A percentile compares a stretch with the other conserved stretches of the same genome.
These are phyloP conservation scores for Bruguiera hainesii DNA, from an alignment of 441 rosid species.

Conservation along the genomic window DNA sequence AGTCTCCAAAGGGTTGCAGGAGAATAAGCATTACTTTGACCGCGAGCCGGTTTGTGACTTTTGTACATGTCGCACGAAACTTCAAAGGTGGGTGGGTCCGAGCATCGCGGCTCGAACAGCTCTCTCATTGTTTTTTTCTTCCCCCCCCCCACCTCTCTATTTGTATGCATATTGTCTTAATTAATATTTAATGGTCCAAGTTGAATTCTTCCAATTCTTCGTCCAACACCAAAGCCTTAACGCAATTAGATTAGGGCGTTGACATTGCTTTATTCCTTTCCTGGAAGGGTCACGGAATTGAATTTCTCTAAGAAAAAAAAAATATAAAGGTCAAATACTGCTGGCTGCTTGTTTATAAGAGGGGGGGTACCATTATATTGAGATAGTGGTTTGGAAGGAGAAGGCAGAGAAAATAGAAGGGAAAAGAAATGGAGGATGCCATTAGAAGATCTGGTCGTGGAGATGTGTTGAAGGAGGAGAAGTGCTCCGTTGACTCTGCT, in stretches of 20 bases:
- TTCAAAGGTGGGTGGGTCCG: conserved; percentile 24
- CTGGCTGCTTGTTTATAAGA: conserved; percentile 31
- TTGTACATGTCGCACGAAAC: conserved; percentile 16
- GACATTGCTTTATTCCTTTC: conserved; percentile 28
- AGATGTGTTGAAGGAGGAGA: conserved; percentile 33
- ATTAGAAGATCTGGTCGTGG: conserved; percentile 34
- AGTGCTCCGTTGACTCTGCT: conserved; percentile 17
- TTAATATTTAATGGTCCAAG: conserved; percentile 23
- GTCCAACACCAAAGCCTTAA: conserved; percentile 16
- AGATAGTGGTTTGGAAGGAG: background rate
- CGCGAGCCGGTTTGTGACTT: conserved; percentile 15
- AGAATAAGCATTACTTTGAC: conserved; percentile 8
- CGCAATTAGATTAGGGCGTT: conserved; percentile 39
- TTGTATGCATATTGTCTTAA: background rate
- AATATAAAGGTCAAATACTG: conserved; percentile 38
- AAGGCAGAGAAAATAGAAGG: conserved; percentile 21
- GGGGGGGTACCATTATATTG: background rate
- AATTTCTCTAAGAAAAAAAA: conserved; percentile 4
- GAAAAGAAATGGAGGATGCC: conserved; percentile 38
- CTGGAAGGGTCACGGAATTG: conserved; percentile 5
- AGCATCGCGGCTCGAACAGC: conserved; percentile 25
- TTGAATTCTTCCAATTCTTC: conserved; percentile 39
- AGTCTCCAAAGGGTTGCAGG: conserved; percentile 8
- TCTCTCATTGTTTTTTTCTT: background rate
- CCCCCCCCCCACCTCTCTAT: background rate